These are phyloP conservation scores for Penicillium fimorum DNA, from an alignment of 495 filamentous ascomycete genomes.

Conservation along the genomic window DNA sequence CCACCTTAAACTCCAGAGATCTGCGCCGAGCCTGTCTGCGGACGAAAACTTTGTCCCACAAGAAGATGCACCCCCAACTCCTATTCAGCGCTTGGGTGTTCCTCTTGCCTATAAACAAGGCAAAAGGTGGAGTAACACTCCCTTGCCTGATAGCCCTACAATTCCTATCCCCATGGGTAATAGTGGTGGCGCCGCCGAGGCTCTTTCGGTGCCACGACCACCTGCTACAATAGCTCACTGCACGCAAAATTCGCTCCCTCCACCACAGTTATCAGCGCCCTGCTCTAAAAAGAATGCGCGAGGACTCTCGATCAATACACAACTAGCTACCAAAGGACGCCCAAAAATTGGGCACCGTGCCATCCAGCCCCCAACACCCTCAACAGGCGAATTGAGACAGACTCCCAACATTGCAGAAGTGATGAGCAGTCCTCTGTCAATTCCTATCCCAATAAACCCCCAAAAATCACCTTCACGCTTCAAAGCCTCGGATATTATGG, in stretches of 20 bases:
- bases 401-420: slow-evolving; percentile 46
- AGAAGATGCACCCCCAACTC: slow-evolving; percentile 16
- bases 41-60: slow-evolving; percentile 17
- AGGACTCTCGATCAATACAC: slow-evolving; percentile 46
- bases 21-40: slow-evolving; percentile 33
- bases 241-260: slow-evolving; percentile 17
- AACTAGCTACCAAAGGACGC: slow-evolving; percentile 34
- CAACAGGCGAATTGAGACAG: slow-evolving; percentile 22
- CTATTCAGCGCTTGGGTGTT: slow-evolving; percentile 31
- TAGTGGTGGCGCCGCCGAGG: slow-evolving; percentile 11
- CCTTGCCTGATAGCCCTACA: slow-evolving; percentile 45
- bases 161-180: slow-evolving; percentile 26
- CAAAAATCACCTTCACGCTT: slow-evolving; percentile 25
- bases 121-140: slow-evolving; percentile 37
- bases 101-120: slow-evolving; percentile 42
- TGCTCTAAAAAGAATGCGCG: slow-evolving; percentile 40
- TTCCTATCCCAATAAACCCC: slow-evolving; percentile 20
- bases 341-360: slow-evolving; percentile 40
- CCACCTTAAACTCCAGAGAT: slow-evolving; percentile 29
- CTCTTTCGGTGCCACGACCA: slow-evolving; percentile 5
- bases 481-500: slow-evolving; percentile 46
- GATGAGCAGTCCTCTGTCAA: slow-evolving; percentile 43
- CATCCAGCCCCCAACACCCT: slow-evolving; percentile 45
- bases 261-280: slow-evolving; percentile 18
- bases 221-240: slow-evolving; percentile 15